Evolutionary conservation across 805 yeast species (phyloP), one percentile per base, ranked within the genome.

Genomic region (Wickerhamomyces bovis): DNA sequence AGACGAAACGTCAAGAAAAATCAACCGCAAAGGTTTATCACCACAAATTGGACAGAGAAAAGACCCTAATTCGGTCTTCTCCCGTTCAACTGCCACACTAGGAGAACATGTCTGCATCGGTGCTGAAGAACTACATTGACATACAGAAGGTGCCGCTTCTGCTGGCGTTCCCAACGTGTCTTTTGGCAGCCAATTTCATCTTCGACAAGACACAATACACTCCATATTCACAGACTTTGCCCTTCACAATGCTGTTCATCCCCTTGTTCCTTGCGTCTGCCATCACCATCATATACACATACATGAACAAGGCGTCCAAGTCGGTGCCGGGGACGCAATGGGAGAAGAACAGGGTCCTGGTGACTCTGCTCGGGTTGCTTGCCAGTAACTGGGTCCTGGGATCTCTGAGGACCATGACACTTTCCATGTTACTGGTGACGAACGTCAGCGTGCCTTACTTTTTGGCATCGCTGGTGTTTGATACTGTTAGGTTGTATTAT

Each of bases 151-250:
- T 60, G 3, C 64, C 64, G 0, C 33, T 59, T 19, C 52, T 61
- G 1, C 51, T 61, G 42, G 63, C 63, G 8, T 61, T 48, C 30
- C 64, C 64, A 4, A 59, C 64, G 0, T 39, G 50, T 3, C 40
- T 61, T 5, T 46, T 61, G 10, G 53, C 61, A 0, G 53, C 60
- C 3, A 56, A 50, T 40, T 45, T 60, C 39, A 45, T 57, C 18
- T 30, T 45, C 16, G 44, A 52, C 25, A 42, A 33, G 13, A 43
- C n/a, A 31, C 44, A 21, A 5, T 15, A 44, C 19, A 15, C 42
- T 4, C 25, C 53, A 10, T 26, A 42, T 7, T 42, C 35, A 3
- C 42, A 44, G 18, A 39, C 40, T 0, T 35, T 53, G 3, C 10
- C 35, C 4, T 36, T 44, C 4, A 26, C 44, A 3, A 16, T 41